Evolutionary conservation across 331 rosid genomes (phyloP).

Genomic region (Spiraea crenata): DNA sequence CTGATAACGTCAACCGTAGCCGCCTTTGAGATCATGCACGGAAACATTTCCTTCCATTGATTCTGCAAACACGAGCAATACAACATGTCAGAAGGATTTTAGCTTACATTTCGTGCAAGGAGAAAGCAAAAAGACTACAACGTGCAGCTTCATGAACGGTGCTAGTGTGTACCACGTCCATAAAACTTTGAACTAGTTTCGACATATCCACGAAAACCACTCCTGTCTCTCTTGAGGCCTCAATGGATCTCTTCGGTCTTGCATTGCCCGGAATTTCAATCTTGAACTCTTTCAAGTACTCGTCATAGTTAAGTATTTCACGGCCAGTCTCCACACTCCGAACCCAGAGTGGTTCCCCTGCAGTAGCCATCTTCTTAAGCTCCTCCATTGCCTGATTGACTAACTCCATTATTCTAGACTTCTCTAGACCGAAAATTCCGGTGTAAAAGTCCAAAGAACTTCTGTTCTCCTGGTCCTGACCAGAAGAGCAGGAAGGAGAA

Average conservation of each 20-base stretch:
- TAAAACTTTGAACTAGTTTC: constrained; percentile 47
- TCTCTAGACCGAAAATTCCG: constrained; percentile 80
- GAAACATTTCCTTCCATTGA: constrained; percentile 99
- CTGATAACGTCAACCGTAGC: constrained; percentile 83
- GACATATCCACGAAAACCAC: constrained; percentile 55
- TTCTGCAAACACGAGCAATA: constrained; percentile 41
- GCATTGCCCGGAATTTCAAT: constrained; percentile 28
- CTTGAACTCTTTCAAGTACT: constrained; percentile 64
- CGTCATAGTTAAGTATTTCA: constrained; percentile 83
- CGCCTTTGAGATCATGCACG: constrained; percentile 84
- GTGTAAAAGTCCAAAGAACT: constrained; percentile 87
- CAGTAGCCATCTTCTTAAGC: constrained; percentile 71
- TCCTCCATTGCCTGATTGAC: constrained; percentile 75
- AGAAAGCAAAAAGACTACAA: background rate
- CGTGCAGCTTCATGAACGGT: background rate
- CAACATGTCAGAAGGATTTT: background rate
- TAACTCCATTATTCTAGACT: constrained; percentile 72
- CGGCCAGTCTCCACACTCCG: constrained; percentile 90
- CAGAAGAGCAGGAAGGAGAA: constrained; percentile 75
- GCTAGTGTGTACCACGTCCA: constrained; percentile 49
- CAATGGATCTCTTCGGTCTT: constrained; percentile 67
- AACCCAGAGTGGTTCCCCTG: constrained; percentile 76
- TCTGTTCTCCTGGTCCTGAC: constrained; percentile 64
- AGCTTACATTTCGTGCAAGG: background rate
- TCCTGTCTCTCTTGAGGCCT: constrained; percentile 81